Percentiles rank a stretch among this genome's conserved stretches.
Evolutionary conservation across 2,329 filamentous ascomycete species (phyloP).

Genomic region (Nakataea oryzae): DNA sequence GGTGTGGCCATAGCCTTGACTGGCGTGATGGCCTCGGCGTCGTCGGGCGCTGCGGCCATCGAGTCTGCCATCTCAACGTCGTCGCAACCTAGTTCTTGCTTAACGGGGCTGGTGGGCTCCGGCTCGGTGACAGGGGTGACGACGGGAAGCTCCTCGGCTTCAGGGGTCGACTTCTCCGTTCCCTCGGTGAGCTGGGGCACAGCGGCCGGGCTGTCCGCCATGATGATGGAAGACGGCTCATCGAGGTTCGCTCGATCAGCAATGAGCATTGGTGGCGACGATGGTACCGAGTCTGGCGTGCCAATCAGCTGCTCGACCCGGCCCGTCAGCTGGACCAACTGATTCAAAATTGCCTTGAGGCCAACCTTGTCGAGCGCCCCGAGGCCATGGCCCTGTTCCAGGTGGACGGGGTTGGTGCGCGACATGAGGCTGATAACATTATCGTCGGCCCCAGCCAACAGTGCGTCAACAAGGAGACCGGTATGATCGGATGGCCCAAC

Average conservation of each 20-base stretch:
- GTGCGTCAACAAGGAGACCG: slow-evolving; percentile 9
- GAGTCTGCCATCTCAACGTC: slow-evolving; percentile 4
- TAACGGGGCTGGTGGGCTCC: neutral
- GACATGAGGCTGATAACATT: slow-evolving; percentile 36
- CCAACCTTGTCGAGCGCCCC: slow-evolving; percentile 29
- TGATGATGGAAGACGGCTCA: neutral
- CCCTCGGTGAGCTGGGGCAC: slow-evolving; percentile 2
- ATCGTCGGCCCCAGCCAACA: slow-evolving; percentile 32
- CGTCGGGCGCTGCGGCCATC: neutral
- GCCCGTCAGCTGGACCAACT: slow-evolving; percentile 32
- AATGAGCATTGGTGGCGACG: neutral
- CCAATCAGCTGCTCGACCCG: slow-evolving; percentile 21
- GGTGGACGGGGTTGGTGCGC: slow-evolving; percentile 31
- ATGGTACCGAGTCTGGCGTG: neutral
- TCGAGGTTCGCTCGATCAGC: neutral
- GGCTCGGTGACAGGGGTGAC: slow-evolving; percentile 2
- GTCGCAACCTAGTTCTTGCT: neutral
- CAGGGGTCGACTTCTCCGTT: slow-evolving; percentile 2
- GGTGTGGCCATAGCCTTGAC: neutral
- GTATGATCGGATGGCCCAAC: neutral
- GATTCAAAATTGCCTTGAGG: slow-evolving; percentile 36
- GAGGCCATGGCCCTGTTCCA: slow-evolving; percentile 26
- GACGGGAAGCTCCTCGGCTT: slow-evolving; percentile 1
- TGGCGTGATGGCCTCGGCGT: slow-evolving; percentile 1
- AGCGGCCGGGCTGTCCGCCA: slow-evolving; percentile 2